These are phyloP conservation scores for Erodium trifolium DNA, from an alignment of 441 rosid species.

Conservation along the genomic window DNA sequence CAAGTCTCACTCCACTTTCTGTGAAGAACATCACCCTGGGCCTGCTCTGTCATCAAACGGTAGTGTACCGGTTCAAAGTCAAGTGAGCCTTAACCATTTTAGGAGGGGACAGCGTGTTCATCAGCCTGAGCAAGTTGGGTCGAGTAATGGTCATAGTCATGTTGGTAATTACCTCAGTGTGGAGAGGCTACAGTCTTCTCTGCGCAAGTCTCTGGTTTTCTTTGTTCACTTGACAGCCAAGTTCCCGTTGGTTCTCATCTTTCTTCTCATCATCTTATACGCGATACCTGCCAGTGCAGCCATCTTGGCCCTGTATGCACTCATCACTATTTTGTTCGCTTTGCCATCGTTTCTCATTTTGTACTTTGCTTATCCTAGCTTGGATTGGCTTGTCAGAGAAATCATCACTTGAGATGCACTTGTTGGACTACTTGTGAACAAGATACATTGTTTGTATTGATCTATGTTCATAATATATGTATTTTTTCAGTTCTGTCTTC, in stretches of 20 bases:
- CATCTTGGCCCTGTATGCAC: slow-evolving; percentile 55
- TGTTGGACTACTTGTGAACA: no score
- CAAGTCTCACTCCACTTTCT: slow-evolving; percentile 26
- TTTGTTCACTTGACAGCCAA: slow-evolving; percentile 55
- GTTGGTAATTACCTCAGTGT: slow-evolving; percentile 27
- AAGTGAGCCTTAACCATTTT: slow-evolving; percentile 18
- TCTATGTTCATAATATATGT: no score
- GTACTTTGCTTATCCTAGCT: slow-evolving; percentile 63
- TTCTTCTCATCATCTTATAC: slow-evolving; percentile 58
- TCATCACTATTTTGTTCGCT: slow-evolving; percentile 62
- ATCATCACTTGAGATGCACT: slow-evolving; percentile 32
- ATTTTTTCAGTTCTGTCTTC: no score
- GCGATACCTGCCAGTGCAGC: slow-evolving; percentile 82
- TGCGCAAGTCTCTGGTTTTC: slow-evolving; percentile 58
- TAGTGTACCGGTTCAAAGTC: slow-evolving; percentile 27
- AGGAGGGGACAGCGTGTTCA: slow-evolving; percentile 33
- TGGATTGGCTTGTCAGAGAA: slow-evolving; percentile 87
- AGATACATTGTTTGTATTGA: no score
- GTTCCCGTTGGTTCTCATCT: slow-evolving; percentile 66
- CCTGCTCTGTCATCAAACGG: slow-evolving; percentile 23
- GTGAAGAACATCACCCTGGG: slow-evolving; percentile 30
- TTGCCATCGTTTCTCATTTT: slow-evolving; percentile 66
- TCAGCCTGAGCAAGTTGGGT: slow-evolving; percentile 23
- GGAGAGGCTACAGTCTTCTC: slow-evolving; percentile 42
- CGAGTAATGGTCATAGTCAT: slow-evolving; percentile 20